Percentiles rank a stretch among this genome's conserved stretches.
Evolutionary conservation across 176 grass and related monocot genomes (phyloP).

Genomic region (Triticum dicoccoides): DNA sequence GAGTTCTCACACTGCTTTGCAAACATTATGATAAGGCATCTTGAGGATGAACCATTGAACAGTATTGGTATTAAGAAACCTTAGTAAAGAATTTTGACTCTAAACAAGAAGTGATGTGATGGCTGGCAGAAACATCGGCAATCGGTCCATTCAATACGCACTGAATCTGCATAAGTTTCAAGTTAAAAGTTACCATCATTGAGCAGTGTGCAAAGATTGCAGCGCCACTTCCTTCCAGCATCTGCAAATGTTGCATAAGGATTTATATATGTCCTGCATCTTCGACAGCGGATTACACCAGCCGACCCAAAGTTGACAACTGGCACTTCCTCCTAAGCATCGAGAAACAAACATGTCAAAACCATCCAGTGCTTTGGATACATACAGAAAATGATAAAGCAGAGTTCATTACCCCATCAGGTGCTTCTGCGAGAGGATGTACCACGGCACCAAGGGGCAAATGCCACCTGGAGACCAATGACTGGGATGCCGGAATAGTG

Average conservation of each 20-base stretch:
- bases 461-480: slow-evolving; percentile 89
- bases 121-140: background rate
- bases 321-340: slow-evolving; percentile 77
- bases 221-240: slow-evolving; percentile 95
- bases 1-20: background rate
- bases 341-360: slow-evolving; percentile 24
- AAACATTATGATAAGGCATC: background rate
- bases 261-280: slow-evolving; percentile 97
- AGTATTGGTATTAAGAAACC: background rate
- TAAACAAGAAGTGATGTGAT: background rate
- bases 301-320: slow-evolving; percentile 83
- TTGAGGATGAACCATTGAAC: background rate
- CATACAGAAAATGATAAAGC: background rate
- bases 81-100: background rate
- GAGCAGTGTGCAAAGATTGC: slow-evolving; percentile 94
- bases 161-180: background rate
- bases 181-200: slow-evolving; percentile 75
- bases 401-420: slow-evolving; percentile 83
- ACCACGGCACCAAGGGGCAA: slow-evolving; percentile 84
- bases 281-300: slow-evolving; percentile 85
- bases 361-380: background rate
- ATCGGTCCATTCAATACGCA: background rate
- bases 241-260: slow-evolving; percentile 91
- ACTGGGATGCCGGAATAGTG: slow-evolving; percentile 79
- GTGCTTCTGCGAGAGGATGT: slow-evolving; percentile 80